Percentiles rank a stretch among this genome's conserved stretches.
Evolutionary conservation across 148 eudicot genomes (phyloP).

Genomic region (Diospyros kaki): DNA sequence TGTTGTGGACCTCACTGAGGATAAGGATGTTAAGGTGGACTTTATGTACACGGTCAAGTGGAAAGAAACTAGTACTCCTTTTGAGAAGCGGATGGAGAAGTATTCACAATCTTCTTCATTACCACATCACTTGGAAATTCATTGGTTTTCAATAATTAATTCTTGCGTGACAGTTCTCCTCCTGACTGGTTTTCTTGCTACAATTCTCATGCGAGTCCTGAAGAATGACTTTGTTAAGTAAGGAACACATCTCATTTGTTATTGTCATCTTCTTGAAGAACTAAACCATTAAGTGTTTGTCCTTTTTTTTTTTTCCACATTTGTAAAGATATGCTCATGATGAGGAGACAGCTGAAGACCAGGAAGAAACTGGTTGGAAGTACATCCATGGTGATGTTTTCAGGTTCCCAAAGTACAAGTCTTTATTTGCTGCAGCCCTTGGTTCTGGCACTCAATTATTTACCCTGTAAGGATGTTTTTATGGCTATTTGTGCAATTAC

Average conservation of each 20-base stretch:
- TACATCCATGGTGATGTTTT: conserved; percentile 81
- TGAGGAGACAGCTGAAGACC: conserved; percentile 75
- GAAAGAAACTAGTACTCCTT: conserved; percentile 53
- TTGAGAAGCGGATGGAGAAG: conserved; percentile 65
- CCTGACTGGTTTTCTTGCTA: conserved; percentile 60
- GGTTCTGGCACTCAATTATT: conserved; percentile 78
- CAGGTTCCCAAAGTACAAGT: conserved; percentile 66
- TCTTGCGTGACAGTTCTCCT: conserved; percentile 67
- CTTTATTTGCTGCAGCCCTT: conserved; percentile 67
- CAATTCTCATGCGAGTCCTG: conserved; percentile 67
- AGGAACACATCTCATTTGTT: conserved; percentile 19
- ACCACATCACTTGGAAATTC: conserved; percentile 65
- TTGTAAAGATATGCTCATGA: conserved; percentile 65
- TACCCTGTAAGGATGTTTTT: conserved; percentile 46
- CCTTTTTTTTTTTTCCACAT: neutral
- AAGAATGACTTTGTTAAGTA: conserved; percentile 73
- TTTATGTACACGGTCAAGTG: conserved; percentile 62
- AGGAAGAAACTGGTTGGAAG: conserved; percentile 87
- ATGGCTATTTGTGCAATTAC: neutral
- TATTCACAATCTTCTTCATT: conserved; percentile 59
- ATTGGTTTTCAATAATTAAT: conserved; percentile 69
- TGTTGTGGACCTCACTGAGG: conserved; percentile 59
- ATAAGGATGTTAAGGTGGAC: conserved; percentile 54
- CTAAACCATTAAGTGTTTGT: neutral
- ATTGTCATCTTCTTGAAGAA: neutral